Conservation (phyloP, 306 rosid genomes). For the Cicer chorassanicum region DNA sequence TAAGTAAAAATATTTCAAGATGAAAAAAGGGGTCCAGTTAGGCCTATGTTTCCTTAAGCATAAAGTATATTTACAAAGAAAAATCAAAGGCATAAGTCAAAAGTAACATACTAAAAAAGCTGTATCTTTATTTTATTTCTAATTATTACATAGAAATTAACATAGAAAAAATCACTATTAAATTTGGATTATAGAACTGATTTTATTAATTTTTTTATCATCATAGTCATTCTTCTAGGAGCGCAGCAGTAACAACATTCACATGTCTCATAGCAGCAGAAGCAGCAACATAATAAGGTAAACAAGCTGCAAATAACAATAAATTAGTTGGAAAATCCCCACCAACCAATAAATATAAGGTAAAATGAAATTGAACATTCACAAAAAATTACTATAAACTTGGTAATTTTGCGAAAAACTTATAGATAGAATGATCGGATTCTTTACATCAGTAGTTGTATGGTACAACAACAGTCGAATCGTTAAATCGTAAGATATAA, state of each 20-base stretch:
- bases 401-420: background rate
- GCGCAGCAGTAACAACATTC: constrained; percentile 47
- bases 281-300: constrained; percentile 46
- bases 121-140: constrained; percentile 20
- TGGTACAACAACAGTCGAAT: too few relatives aligned
- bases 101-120: constrained; percentile 42
- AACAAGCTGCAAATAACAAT: constrained; percentile 39
- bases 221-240: background rate
- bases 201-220: background rate
- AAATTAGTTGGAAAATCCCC: background rate
- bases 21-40: constrained; percentile 26
- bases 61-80: constrained; percentile 35
- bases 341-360: constrained; percentile 5
- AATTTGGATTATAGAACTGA: background rate
- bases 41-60: constrained; percentile 39
- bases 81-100: constrained; percentile 43
- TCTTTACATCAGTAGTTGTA: too few relatives aligned
- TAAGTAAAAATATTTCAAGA: constrained; percentile 23
- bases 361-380: background rate
- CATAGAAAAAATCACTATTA: constrained; percentile 16
- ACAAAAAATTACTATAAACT: background rate
- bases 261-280: constrained; percentile 47
- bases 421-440: too few relatives aligned
- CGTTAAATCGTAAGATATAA: too few relatives aligned
- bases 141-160: background rate